Base-by-base conservation (phyloP, 1,284 basidiomycete species). In the Cryptococcus sp. region DNA sequence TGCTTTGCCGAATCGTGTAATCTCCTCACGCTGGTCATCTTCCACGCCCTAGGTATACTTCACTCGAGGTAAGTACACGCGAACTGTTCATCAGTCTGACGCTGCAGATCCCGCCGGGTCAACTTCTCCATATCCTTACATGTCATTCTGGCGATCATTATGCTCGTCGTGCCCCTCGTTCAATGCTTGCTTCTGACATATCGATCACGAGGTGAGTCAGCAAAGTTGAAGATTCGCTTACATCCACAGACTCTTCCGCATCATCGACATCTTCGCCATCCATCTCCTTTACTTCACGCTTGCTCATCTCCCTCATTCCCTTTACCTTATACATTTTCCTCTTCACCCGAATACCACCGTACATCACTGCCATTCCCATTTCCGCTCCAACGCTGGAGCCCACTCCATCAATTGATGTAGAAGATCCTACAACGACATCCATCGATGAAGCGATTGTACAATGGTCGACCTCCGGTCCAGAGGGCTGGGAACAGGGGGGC, bases 121-220 rank as follows among this genome's bases (percentile, higher is more conserved):
- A 77, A 79, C 62, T 79, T 78, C 57, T 70, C 73, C 8, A 52
- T 76, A 26, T 77, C 76, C 11, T 61, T 80, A 17, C 69, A 77
- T 55, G 52, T 74, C 20, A 60, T 78, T 10, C 66, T 80, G 16
- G 69, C 63, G 4, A 59, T 78, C 17, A 67, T 79, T 26, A 61
- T 79, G 13, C 60, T 78, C 43, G 67, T 75, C 13, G 68, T 78
- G 0, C 77, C 78, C 3, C 62, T 77, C 26, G 68, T 77, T 13
- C 75, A 79, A 54, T 76, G 76, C 52, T 61, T 78, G 22, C 65
- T 78, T 7, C 54, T 78, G 15, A 79, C 77, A 2, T 78, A 78
- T 45, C 68, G 77, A 26, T 67, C 74, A 13, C 54, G 70, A 66
- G 72, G 74, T 74, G 37, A 58, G 66, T 23, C 38, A 7, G 19